Base-by-base conservation (phyloP, 2,329 filamentous ascomycete genomes). In the Cytospora paraplurivora region DNA sequence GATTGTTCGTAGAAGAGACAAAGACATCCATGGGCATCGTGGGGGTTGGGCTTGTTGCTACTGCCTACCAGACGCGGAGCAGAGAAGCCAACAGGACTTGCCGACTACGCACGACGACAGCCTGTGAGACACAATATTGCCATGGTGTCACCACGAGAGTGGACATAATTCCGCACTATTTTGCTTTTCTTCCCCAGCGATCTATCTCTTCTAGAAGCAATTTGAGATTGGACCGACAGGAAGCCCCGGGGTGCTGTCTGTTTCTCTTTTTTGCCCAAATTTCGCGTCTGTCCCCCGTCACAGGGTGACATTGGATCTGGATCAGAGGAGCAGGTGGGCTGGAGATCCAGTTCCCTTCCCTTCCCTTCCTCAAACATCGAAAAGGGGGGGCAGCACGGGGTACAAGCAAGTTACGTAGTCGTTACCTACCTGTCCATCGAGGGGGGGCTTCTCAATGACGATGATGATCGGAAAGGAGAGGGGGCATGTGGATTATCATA, bases 271-370 rank as follows among this genome's bases (percentile, higher is more conserved):
- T 19, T 21, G n/a, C 13, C 15, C 54, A 32, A 54, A 27, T n/a
- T n/a, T 35, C 21, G 13, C 7, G 47, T 49, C 49, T 56, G 37
- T 33, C n/a, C 56, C 56, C 50, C 56, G 52, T 58, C 49, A 65
- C 51, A 62, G 38, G 38, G 59, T 62, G 41, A 56, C 38, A 62
- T 59, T 47, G 54, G 50, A 54, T 65, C 54, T 65, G 51, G 59
- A 65, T 60, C 58, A 54, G 50, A 51, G 50, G 33, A 37, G 34
- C 53, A 51, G 11, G 19, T 47, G 49, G 50, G 50, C 34, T 33
- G 58, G 37, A 33, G 19, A 47, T 51, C 35, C n/a, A 44, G 6
- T 7, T 47, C 44, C 15, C n/a, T 44, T 44, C 38, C n/a, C 12
- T 38, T 6, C 17, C 15, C 4, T 44, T 44, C 27, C 27, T 27